Evolutionary conservation across 1,139 yeast species (phyloP), one percentile per base, ranked within the genome.

Genomic region (Pichia sp.): DNA sequence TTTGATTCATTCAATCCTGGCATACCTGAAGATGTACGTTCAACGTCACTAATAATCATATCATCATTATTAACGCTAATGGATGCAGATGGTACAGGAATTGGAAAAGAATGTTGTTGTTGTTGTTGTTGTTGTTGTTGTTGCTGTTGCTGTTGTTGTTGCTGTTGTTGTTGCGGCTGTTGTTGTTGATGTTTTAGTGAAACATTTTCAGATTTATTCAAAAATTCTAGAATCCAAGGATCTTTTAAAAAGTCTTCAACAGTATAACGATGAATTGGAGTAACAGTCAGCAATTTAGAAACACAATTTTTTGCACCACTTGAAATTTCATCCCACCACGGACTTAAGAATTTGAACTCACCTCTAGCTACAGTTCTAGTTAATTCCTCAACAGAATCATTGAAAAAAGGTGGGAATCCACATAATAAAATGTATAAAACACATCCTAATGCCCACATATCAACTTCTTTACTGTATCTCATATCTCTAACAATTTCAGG

Each of bases 271-370:
- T 76, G 74, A 18, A 73, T 70, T 1, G 96, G 96, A 65, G 90
- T 89, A 30, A 90, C 96, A 3, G 95, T 89, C 51, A 91, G 72
- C 53, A 91, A 73, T 62, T 77, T 82, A 5, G 81, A 69, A 11
- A 91, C 96, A 69, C 95, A 83, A 60, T 79, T 73, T 67, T 89
- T 89, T 9, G 96, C 98, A 25, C 85, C 88, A 42, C 63, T 67
- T 55, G 88, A 79, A 44, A 91, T 86, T 62, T 91, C 96, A 68
- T 91, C 97, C 98, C 98, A 91, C 98, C 98, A 91, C 0, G 98
- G 98, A 53, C 81, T 74, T 54, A 91, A 72, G 67, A 90, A 91
- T 18, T 87, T 84, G 66, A 77, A 91, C 61, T 88, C 87, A 30
- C 97, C 97, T 51, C 75, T 75, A 14, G 95, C 82, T 44, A 91